Evolutionary conservation across 2,329 filamentous ascomycete genomes (phyloP).

Genomic region (Neoarthrinium moseri): DNA sequence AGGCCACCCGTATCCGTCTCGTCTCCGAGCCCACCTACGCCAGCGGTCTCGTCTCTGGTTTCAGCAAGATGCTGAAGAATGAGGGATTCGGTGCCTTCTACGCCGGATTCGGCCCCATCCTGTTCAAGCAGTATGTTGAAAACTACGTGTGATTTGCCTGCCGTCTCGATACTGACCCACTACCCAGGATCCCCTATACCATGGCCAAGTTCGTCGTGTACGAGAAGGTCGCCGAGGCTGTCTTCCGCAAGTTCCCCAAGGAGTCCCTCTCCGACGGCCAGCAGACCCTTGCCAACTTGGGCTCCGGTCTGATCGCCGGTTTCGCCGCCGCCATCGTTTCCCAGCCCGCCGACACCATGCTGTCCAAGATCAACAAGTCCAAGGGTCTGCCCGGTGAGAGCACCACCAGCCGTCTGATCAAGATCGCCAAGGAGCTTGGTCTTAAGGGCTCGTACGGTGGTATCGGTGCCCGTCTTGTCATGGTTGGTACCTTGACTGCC

Average conservation of each 20-base stretch:
- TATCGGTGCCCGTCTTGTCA: conserved; percentile 73
- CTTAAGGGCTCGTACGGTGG: conserved; percentile 66
- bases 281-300: conserved; percentile 71
- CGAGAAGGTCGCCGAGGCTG: conserved; percentile 69
- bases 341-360: conserved; percentile 78
- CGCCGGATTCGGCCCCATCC: conserved; percentile 71
- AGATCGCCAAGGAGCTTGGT: conserved; percentile 74
- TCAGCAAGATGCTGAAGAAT: conserved; percentile 66
- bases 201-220: conserved; percentile 81
- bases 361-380: conserved; percentile 82
- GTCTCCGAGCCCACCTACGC: conserved; percentile 72
- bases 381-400: conserved; percentile 72
- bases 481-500: conserved; percentile 67
- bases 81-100: conserved; percentile 75
- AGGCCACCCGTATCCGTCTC: conserved; percentile 76
- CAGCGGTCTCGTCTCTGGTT: conserved; percentile 64
- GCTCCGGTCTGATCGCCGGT: conserved; percentile 73
- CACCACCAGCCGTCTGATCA: conserved; percentile 68
- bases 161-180: neutral
- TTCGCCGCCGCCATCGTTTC: conserved; percentile 74
- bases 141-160: too few relatives aligned
- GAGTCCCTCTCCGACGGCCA: conserved; percentile 53
- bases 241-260: conserved; percentile 65
- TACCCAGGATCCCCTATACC: conserved; percentile 70
- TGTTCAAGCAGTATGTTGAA: conserved; percentile 65